Conservation (phyloP, 2,329 filamentous ascomycete species). For the Calonectria hongkongensis region DNA sequence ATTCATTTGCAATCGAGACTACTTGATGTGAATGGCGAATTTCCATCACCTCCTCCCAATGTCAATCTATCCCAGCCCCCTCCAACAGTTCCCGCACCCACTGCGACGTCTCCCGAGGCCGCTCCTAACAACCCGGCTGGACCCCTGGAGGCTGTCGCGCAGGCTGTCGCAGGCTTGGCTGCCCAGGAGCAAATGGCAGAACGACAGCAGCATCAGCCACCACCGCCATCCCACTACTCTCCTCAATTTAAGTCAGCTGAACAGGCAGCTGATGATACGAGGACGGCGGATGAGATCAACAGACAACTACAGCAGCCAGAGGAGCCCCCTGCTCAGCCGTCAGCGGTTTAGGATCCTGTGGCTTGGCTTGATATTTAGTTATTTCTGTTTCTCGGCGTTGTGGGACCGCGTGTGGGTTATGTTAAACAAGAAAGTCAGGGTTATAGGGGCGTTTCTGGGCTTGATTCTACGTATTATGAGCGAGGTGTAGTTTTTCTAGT, state of each 20-base stretch:
- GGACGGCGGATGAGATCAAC: conserved; percentile 72
- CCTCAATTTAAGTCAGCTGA: conserved; percentile 61
- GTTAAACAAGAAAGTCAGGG: conserved; percentile 47
- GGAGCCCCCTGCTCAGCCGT: conserved; percentile 47
- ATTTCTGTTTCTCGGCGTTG: conserved; percentile 50
- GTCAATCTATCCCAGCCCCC: conserved; percentile 76
- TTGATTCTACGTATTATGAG: conserved; percentile 31
- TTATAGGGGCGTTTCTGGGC: conserved; percentile 52
- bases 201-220: conserved; percentile 53
- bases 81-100: conserved; percentile 50
- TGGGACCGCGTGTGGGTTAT: conserved; percentile 42
- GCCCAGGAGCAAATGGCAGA: conserved; percentile 64
- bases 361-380: conserved; percentile 31
- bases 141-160: conserved; percentile 70
- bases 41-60: conserved; percentile 88
- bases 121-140: conserved; percentile 55
- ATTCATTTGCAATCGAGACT: conserved; percentile 91
- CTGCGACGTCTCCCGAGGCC: conserved; percentile 52
- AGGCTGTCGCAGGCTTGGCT: conserved; percentile 67
- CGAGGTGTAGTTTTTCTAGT: conserved; percentile 31
- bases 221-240: conserved; percentile 44
- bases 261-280: conserved; percentile 63
- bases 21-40: conserved; percentile 87
- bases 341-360: conserved; percentile 44
- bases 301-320: conserved; percentile 71